Evolutionary conservation across 2,329 filamentous ascomycete genomes (phyloP).

Genomic region (Acephala macrosclerotiorum): DNA sequence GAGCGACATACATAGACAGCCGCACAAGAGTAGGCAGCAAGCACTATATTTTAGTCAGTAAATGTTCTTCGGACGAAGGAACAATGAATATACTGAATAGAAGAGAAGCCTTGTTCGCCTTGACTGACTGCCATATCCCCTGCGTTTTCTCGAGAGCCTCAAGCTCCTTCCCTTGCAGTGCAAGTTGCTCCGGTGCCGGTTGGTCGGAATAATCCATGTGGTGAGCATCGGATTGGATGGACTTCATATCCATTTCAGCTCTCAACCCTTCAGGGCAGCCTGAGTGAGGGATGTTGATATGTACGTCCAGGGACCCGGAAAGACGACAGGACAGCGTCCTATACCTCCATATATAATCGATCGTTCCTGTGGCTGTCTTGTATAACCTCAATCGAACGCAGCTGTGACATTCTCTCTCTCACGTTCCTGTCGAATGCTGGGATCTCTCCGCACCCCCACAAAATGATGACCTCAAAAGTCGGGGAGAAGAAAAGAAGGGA

Average conservation of each 20-base stretch:
- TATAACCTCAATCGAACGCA: background rate
- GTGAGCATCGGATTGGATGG: background rate
- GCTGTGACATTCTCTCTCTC: background rate
- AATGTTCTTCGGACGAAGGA: background rate
- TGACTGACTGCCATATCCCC: conserved; percentile 29
- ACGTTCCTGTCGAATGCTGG: background rate
- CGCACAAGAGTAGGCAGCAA: conserved; percentile 31
- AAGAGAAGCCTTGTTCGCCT: conserved; percentile 20
- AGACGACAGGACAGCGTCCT: conserved; percentile 3
- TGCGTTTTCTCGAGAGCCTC: conserved; percentile 25
- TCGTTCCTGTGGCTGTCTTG: conserved; percentile 1
- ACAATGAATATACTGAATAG: conserved; percentile 21
- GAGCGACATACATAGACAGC: conserved; percentile 27
- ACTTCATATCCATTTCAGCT: background rate
- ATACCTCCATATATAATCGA: background rate
- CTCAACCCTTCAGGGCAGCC: background rate
- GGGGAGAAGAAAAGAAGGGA: background rate
- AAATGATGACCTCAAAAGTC: background rate
- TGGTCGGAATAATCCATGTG: conserved; percentile 6
- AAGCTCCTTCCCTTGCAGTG: conserved; percentile 26
- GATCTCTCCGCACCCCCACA: conserved; percentile 5
- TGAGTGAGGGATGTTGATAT: background rate
- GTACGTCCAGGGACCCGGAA: background rate
- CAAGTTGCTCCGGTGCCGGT: conserved; percentile 20
- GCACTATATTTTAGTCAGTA: conserved; percentile 19